Evolutionary conservation across 495 filamentous ascomycete species (phyloP).

Genomic region (Neurospora sp.): DNA sequence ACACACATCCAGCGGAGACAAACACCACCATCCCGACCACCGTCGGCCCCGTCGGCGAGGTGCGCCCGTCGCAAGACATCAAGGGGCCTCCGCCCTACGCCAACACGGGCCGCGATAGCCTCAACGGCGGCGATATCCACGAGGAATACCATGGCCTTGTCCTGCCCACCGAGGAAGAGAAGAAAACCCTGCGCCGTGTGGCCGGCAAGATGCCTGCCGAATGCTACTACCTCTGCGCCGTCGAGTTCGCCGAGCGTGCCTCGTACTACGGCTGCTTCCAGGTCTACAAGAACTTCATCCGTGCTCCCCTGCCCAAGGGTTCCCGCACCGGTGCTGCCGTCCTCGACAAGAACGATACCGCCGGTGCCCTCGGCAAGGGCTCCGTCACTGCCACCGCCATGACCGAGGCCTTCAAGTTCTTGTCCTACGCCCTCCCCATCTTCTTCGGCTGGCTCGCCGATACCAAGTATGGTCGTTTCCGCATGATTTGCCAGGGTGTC

Average conservation of each 20-base stretch:
- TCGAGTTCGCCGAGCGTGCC: constrained; percentile 50
- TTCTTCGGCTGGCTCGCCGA: constrained; percentile 52
- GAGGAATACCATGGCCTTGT: constrained; percentile 30
- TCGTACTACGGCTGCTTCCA: constrained; percentile 47
- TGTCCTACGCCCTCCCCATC: constrained; percentile 48
- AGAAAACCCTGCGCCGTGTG: constrained; percentile 39
- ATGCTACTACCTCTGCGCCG: constrained; percentile 42
- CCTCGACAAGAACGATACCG: constrained; percentile 40
- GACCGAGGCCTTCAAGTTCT: constrained; percentile 45
- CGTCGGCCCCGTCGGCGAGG: neutral
- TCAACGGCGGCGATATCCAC: constrained; percentile 13
- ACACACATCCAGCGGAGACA: neutral
- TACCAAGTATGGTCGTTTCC: constrained; percentile 46
- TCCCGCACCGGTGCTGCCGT: constrained; percentile 47
- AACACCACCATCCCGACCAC: neutral
- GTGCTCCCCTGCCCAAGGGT: constrained; percentile 42
- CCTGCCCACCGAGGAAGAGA: constrained; percentile 44
- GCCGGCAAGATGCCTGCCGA: constrained; percentile 37
- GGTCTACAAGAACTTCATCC: constrained; percentile 52
- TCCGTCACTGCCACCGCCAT: constrained; percentile 46
- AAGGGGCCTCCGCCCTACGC: constrained; percentile 1
- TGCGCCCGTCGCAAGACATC: neutral
- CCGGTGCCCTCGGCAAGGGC: constrained; percentile 50
- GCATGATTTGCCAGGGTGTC: constrained; percentile 50
- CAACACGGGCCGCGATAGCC: neutral